phyloP scores from a whole-genome alignment of 2,329 filamentous ascomycete genomes.

The Xylaria sp. region DNA sequence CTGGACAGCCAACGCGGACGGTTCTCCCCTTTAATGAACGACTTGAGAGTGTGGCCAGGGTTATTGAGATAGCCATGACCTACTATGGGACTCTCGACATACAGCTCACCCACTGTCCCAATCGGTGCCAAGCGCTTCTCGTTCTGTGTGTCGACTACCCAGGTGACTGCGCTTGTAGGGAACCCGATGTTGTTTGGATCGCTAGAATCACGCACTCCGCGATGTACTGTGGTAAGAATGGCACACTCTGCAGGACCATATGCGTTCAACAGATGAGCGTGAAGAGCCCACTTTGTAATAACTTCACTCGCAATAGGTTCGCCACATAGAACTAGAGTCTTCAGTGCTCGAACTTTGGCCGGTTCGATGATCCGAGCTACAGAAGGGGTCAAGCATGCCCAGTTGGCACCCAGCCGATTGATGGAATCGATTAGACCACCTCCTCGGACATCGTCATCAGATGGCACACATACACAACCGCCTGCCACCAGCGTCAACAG shows the following conservation, averaged over 20 bases:
- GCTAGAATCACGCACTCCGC: not conserved
- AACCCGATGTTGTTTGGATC: constrained; percentile 17
- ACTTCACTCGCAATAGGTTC: constrained; percentile 31
- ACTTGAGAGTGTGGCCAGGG: constrained; percentile 41
- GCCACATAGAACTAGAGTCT: constrained; percentile 34
- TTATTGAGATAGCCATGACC: constrained; percentile 49
- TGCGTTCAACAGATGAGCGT: constrained; percentile 29
- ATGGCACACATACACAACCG: constrained; percentile 34
- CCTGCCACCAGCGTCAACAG: constrained; percentile 31
- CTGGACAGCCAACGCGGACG: not conserved
- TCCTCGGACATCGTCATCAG: constrained; percentile 23
- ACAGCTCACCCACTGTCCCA: constrained; percentile 46
- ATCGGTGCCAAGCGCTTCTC: constrained; percentile 33
- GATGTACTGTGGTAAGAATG: constrained; percentile 23
- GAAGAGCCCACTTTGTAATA: constrained; percentile 30
- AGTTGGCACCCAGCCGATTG: constrained; percentile 29
- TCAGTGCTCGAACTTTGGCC: constrained; percentile 30
- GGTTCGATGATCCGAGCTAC: constrained; percentile 33
- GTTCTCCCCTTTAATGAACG: constrained; percentile 39
- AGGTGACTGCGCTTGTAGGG: constrained; percentile 28
- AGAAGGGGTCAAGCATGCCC: constrained; percentile 35
- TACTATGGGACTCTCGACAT: constrained; percentile 46
- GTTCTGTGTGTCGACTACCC: constrained; percentile 47
- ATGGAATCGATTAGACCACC: constrained; percentile 28
- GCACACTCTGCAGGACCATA: constrained; percentile 37